Evolutionary conservation across 164 flowering plant species (phyloP), one percentile per base, ranked within the genome.

Genomic region (Taxillus chinensis): DNA sequence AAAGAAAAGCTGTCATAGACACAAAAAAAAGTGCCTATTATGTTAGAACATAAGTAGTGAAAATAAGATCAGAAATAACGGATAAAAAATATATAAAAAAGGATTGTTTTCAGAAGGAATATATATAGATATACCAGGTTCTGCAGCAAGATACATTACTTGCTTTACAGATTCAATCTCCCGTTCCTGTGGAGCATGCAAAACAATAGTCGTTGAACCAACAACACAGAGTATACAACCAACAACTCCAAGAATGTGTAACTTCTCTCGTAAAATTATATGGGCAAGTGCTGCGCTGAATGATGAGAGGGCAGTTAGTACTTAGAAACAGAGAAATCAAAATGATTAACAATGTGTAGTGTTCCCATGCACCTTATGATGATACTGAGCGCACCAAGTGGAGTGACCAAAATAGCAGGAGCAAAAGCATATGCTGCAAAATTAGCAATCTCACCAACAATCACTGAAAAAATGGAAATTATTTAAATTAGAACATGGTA

Each of bases 1-100:
- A 63, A 59, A 90, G 76, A 75, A 90, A 90, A 61, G 82, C 96
- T 90, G 90, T 77, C 74, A 58, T 59, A 63, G 17, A 64, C 59
- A 57, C 27, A 16, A 13, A 41, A 45, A 64, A 43, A 41, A 4
- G n/a, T 39, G 10, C 13, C 7, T 41, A 42, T 48, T 11, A 48
- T 8, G 12, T 11, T 7, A 48, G 4, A 8, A 48, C 13, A 48
- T 48, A 48, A 14, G 13, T 7, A 48, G 51, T 8, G 13, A 7
- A 7, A 14, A 48, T 11, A 48, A 5, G 51, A 7, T 7, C 13
- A 48, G 1, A 48, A 3, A 11, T 48, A 48, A 8, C 4, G 12
- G 9, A 48, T 48, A 3, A 3, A 46, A 43, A 43, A 46, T 46
- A 5, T 46, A 3, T 5, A 46, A 46, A 11, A 48, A 48, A 2